Evolutionary conservation across 345 rosid genomes (phyloP), one percentile per base, ranked within the genome.

Genomic region (Orychophragmus violaceus): DNA sequence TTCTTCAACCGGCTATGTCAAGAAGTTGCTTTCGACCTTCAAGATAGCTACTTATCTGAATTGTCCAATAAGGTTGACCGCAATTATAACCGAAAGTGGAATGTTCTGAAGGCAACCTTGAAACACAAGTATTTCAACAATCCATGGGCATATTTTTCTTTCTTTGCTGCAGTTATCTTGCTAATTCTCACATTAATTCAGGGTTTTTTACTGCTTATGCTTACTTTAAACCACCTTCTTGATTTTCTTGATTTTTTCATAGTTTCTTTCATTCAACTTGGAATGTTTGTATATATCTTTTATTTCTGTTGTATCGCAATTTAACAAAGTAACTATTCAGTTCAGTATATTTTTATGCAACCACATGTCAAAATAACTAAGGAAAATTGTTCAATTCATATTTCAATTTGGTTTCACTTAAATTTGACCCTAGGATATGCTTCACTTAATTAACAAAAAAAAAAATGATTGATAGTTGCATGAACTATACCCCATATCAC

Each of bases 131-230:
- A 89, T 71, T 85, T 89, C 77, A 78, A 72, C 68, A 89, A 77
- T 64, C 95, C 92, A 0, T 87, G 96, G 98, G 90, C 96, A 5
- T 80, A 85, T 55, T 64, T 91, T 68, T 91, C 95, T 17, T 49
- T 91, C 3, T 55, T 74, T 64, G 96, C 95, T 14, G 95, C 95
- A 44, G 74, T 78, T 33, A 63, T 84, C 23, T 55, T 87, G 52
- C 33, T 91, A 44, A 29, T 82, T 46, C 96, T 91, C 60, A 91
- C 98, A 29, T 80, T 84, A 2, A 71, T 88, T 33, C 98, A 87
- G 80, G 81, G 86, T 85, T 83, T 62, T 89, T 79, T 33, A 85
- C 85, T 46, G 77, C 82, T 50, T 89, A 82, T 59, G 80, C 82
- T 13, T 91, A 82, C 62, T 87, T 85, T 76, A 64, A 70, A 19